A percentile compares a stretch with the other conserved stretches of the same genome.
Evolutionary conservation across 163 green algal genomes (phyloP).

Genomic region (Prototheca stagnorum): DNA sequence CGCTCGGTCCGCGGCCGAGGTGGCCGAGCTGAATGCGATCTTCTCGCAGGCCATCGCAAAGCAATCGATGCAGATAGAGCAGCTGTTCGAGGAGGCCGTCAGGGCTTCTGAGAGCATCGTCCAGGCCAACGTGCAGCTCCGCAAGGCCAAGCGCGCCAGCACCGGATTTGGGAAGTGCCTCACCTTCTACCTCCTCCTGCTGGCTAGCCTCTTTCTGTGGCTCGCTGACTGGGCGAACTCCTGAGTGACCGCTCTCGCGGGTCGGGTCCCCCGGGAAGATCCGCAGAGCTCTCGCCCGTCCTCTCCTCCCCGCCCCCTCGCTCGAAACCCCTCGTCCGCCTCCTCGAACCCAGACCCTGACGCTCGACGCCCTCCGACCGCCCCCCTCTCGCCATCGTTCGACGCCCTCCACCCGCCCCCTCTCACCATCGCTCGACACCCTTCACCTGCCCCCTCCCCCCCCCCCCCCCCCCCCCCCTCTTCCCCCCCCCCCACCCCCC

Average conservation of each 20-base stretch:
- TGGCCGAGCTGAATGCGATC: conserved; percentile 62
- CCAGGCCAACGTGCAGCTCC: conserved; percentile 47
- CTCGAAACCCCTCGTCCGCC: too few species aligned
- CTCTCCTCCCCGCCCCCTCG: not conserved
- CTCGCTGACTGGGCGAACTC: conserved; percentile 60
- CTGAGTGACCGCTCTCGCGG: conserved; percentile 1
- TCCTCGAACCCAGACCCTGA: too few species aligned
- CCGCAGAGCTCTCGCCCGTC: not conserved
- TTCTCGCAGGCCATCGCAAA: conserved; percentile 48
- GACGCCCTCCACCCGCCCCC: too few species aligned
- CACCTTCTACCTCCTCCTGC: conserved; percentile 35
- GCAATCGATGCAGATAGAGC: conserved; percentile 55
- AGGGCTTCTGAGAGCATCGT: conserved; percentile 30
- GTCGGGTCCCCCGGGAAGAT: not conserved
- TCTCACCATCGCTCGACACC: too few species aligned
- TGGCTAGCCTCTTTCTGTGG: conserved; percentile 37
- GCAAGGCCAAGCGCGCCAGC: conserved; percentile 48
- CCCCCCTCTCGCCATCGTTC: too few species aligned
- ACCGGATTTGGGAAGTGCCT: conserved; percentile 27
- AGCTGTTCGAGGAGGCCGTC: conserved; percentile 43
- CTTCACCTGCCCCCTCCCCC: too few species aligned
- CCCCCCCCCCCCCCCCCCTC: too few species aligned
- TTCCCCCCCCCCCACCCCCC: too few species aligned
- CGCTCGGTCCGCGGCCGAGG: conserved; percentile 49
- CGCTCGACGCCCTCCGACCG: too few species aligned